These are phyloP conservation scores for Claviceps sorghi DNA, from an alignment of 2,329 filamentous ascomycete species.

Conservation along the genomic window DNA sequence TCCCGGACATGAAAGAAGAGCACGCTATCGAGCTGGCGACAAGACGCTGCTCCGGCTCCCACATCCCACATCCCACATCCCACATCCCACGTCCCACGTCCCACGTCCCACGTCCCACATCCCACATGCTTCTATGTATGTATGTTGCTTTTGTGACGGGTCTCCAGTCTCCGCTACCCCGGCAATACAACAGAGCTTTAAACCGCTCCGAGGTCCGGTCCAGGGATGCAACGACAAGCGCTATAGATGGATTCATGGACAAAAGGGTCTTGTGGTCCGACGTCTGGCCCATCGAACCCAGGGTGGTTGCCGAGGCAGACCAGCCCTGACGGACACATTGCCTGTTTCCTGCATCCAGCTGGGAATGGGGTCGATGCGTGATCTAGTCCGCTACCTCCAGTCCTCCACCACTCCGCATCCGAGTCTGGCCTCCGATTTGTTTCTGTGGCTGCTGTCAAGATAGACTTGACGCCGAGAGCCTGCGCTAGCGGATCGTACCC, in stretches of 20 bases:
- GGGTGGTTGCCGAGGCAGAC: neutral
- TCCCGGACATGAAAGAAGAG: neutral
- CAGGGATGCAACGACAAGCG: neutral
- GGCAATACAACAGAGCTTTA: neutral
- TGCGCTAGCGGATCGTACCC: neutral
- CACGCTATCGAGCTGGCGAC: neutral
- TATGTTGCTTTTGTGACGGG: neutral
- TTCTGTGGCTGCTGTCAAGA: neutral
- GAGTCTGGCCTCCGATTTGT: neutral
- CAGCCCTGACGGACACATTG: constrained; percentile 1
- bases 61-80: neutral
- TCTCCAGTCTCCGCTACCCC: neutral
- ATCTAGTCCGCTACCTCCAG: neutral
- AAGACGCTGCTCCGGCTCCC: neutral
- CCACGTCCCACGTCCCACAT: neutral
- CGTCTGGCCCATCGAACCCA: neutral
- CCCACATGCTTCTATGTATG: neutral
- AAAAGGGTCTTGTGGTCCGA: neutral
- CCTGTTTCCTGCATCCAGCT: neutral
- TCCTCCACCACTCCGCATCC: neutral
- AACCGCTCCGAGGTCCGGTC: neutral
- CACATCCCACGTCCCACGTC: neutral
- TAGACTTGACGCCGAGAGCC: neutral
- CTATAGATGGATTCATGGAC: neutral
- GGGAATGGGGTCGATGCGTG: neutral